These are phyloP conservation scores for Daucus carota DNA, from an alignment of 129 eudicot species.

Conservation along the genomic window DH1_v3.0 NC_030387.2:31666501-31667000, in stretches of 20 bases:
- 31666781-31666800: slow-evolving; percentile 37
- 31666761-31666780: not conserved
- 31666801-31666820: slow-evolving; percentile 93
- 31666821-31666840: slow-evolving; percentile 98
- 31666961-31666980: slow-evolving; percentile 99
- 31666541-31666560: too few relatives aligned
- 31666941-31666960: slow-evolving; percentile 70
- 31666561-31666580: not conserved
- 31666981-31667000: slow-evolving; percentile 92
- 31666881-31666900: not conserved
- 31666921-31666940: not conserved
- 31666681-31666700: slow-evolving; percentile 86
- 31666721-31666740: not conserved
- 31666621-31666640: slow-evolving; percentile 96
- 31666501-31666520: slow-evolving; percentile 96
- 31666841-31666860: slow-evolving; percentile 91
- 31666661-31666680: slow-evolving; percentile 98
- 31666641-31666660: slow-evolving; percentile 99
- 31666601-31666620: slow-evolving; percentile 95
- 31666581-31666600: not conserved
- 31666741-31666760: not conserved
- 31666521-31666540: slow-evolving; percentile 63
- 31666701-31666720: not conserved
- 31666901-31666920: not conserved
- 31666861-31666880: slow-evolving; percentile 71